Base-by-base conservation (phyloP, 2,329 filamentous ascomycete genomes). In the Cercospora zeae-maydis region DNA sequence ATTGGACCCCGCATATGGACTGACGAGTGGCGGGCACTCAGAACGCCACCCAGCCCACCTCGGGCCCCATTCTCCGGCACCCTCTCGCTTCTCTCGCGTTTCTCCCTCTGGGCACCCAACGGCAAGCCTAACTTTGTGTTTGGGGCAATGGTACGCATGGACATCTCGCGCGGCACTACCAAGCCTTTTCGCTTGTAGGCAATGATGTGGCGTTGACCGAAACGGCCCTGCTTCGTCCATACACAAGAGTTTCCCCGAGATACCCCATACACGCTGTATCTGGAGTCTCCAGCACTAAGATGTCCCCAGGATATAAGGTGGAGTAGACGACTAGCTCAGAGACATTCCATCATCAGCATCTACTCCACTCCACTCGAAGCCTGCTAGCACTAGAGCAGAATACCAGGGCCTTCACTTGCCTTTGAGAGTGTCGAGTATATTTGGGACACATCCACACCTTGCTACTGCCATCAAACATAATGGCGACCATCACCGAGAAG, bases 261-360 rank as follows among this genome's bases (percentile, higher is more conserved):
- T 27, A 14, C 49, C 49, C 49, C 49, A 53, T 13, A 53, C n/a
- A 3, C 49, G 27, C 49, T 34, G 14, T 13, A 53, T 33, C 49
- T 53, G 49, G 49, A 53, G 49, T 53, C 49, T 53, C 31, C 49
- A 53, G 31, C 27, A 53, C 49, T 21, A 33, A 16, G 9, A 53
- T 31, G 31, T 19, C 49, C 49, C 49, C 49, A 34, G 49, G 16
- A 33, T 53, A 53, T 53, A 53, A 53, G 31, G 49, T 53, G 49
- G 49, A 53, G 30, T 53, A 34, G 49, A 53, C 49, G 49, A 53
- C 49, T 13, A 53, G 49, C 9, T 53, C 49, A 33, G 49, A 47
- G 21, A 27, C 42, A 47, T 11, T 34, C 24, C 47, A 52, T 34
- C 49, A 21, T 21, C 49, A 53, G 24, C 49, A 31, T 53, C 49